Conservation (phyloP, 345 rosid genomes). For the Moricandia moricandioides region DNA sequence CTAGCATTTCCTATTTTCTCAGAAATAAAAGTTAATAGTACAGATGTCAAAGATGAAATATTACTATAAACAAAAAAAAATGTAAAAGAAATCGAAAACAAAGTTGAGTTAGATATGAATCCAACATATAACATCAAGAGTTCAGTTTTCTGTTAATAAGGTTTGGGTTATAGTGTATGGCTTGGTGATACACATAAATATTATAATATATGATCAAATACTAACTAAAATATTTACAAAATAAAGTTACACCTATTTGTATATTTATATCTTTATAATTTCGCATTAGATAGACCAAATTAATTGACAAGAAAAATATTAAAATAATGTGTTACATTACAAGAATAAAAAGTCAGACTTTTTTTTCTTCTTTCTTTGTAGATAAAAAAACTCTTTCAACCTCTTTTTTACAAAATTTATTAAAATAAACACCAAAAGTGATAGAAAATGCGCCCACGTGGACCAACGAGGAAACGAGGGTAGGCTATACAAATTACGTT, state of each 20-base stretch:
- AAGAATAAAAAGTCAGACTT: too few species aligned
- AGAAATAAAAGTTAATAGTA: not conserved
- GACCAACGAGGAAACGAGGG: conserved; percentile 22
- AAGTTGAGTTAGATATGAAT: not conserved
- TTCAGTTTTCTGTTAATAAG: too few species aligned
- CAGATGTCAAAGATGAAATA: not conserved
- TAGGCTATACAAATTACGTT: conserved; percentile 19
- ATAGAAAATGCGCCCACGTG: conserved; percentile 26
- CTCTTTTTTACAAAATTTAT: not conserved
- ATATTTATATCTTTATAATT: not conserved
- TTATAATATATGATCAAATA: not conserved
- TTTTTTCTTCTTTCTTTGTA: too few species aligned
- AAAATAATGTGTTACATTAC: too few species aligned
- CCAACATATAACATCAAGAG: not conserved
- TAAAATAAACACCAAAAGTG: conserved; percentile 2
- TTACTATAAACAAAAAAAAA: too few species aligned
- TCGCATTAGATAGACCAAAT: not conserved
- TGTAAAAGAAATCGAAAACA: not conserved
- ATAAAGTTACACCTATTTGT: not conserved
- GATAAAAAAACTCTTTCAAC: too few species aligned
- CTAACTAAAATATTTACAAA: not conserved
- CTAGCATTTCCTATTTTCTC: not conserved
- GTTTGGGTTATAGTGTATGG: not conserved
- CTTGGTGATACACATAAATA: not conserved
- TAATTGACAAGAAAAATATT: not conserved